phyloP scores from a whole-genome alignment of 164 flowering plant species.

The Aristolochia fimbriata region DNA sequence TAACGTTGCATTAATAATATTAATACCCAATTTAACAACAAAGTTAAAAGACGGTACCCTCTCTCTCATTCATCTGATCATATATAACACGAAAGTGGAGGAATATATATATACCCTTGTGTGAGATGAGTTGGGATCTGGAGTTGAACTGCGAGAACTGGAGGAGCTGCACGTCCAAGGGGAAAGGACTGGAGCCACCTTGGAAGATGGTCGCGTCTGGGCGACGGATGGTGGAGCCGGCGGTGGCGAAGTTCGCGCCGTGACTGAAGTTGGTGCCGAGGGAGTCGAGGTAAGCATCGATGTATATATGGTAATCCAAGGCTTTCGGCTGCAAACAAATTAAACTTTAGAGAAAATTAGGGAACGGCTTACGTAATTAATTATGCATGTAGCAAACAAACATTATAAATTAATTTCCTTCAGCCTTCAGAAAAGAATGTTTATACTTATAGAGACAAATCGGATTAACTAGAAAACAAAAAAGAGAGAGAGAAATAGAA shows the following conservation, averaged over 20 bases:
- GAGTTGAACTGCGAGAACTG: slow-evolving; percentile 31
- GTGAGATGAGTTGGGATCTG: slow-evolving; percentile 12
- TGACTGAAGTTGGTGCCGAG: slow-evolving; percentile 53
- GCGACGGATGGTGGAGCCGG: slow-evolving; percentile 33
- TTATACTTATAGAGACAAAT: too few relatives aligned
- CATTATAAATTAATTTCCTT: too few relatives aligned
- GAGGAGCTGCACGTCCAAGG: slow-evolving; percentile 33
- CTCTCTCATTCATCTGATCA: too few relatives aligned
- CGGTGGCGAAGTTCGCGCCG: slow-evolving; percentile 49
- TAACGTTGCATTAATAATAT: too few relatives aligned
- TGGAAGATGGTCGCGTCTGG: slow-evolving; percentile 35
- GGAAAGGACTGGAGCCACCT: slow-evolving; percentile 44
- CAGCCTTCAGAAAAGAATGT: too few relatives aligned
- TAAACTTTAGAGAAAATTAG: too few relatives aligned
- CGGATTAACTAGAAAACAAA: too few relatives aligned
- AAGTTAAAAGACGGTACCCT: too few relatives aligned
- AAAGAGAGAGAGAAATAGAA: too few relatives aligned
- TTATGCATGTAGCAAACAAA: too few relatives aligned
- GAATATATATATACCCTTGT: neutral
- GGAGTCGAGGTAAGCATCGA: slow-evolving; percentile 42
- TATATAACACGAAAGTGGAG: neutral
- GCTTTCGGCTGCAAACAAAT: slow-evolving; percentile 7
- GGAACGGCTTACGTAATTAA: too few relatives aligned
- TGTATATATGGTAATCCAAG: slow-evolving; percentile 38
- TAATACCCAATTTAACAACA: too few relatives aligned